Base-by-base conservation (phyloP, 2,329 filamentous ascomycete species). In the Chrysoporthe deuterocubensis region DNA sequence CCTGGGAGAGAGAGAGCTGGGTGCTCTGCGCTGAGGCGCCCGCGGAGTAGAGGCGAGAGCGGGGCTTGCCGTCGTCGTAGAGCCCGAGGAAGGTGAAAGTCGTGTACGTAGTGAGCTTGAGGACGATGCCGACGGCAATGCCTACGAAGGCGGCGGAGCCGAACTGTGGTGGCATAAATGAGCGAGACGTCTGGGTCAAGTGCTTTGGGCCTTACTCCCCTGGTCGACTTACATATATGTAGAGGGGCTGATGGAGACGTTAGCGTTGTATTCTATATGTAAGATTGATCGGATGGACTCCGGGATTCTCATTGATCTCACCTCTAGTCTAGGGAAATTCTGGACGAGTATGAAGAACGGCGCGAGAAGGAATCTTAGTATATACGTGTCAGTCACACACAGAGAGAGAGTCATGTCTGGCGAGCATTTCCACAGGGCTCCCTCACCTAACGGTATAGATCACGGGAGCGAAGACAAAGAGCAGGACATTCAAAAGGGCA, bases 61-160 rank as follows among this genome's bases (percentile, higher is more conserved):
- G 50, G 57, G 42, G 37, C 11, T 44, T 21, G 18, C 21, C n/a
- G 21, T 16, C n/a, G 40, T 13, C 76, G 43, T 78, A 76, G 71
- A 86, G 78, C 65, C 81, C 80, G 67, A 89, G 80, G 1, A 83
- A 72, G 1, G 86, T 81, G 5, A 85, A 82, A 64, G 92, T 76
- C 67, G 85, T 74, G 67, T 80, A 81, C 67, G 88, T 90, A 21
- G 83, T 81, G 64, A 87, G 78, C 73, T 87, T 84, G 56, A 94
- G 77, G 21, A 86, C 71, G 62, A 89, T 77, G 63, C 91, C 92
- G 40, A 89, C 81, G 13, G 87, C 62, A 64, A 89, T 79, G n/a
- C 92, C 92, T 64, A 93, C 82, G 21, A 92, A 77, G 43, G 87
- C 84, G 8, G 92, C 92, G 34, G 89, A 84, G 61, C 88, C 89